These are phyloP conservation scores for Monilinia aucupariae DNA, from an alignment of 2,329 filamentous ascomycete genomes.

Conservation along the genomic window DNA sequence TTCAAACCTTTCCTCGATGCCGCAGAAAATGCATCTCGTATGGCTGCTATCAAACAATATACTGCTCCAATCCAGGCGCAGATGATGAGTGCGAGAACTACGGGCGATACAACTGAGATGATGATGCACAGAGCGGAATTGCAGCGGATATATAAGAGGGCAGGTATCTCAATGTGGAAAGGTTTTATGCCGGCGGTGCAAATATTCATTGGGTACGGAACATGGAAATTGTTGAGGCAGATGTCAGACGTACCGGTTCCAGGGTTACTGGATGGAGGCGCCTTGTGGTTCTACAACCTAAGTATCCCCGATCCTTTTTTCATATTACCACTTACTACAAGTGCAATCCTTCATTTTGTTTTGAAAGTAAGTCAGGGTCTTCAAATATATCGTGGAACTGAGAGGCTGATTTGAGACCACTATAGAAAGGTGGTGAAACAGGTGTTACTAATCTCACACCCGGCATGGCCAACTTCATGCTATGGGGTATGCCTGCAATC, in stretches of 20 bases:
- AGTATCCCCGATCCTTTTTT: slow-evolving; percentile 71
- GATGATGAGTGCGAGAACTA: slow-evolving; percentile 40
- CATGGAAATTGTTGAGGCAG: slow-evolving; percentile 68
- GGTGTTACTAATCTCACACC: slow-evolving; percentile 37
- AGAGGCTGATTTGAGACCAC: not conserved
- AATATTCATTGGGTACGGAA: slow-evolving; percentile 70
- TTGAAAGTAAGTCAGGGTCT: slow-evolving; percentile 27
- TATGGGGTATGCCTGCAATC: slow-evolving; percentile 47
- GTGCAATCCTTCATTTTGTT: slow-evolving; percentile 50
- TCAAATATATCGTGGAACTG: not conserved
- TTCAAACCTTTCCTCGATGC: slow-evolving; percentile 60
- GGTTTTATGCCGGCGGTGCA: slow-evolving; percentile 55
- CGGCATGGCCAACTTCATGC: slow-evolving; percentile 40
- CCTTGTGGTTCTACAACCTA: slow-evolving; percentile 75
- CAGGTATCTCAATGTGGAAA: slow-evolving; percentile 49
- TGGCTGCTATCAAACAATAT: slow-evolving; percentile 55
- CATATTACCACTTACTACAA: slow-evolving; percentile 61
- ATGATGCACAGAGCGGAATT: slow-evolving; percentile 46
- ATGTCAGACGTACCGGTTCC: slow-evolving; percentile 80
- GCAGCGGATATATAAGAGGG: slow-evolving; percentile 44
- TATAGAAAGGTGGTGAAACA: slow-evolving; percentile 45
- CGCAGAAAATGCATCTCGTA: slow-evolving; percentile 56
- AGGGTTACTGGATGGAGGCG: slow-evolving; percentile 62
- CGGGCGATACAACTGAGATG: slow-evolving; percentile 44
- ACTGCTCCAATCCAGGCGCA: slow-evolving; percentile 51